Evolutionary conservation across 2,329 filamentous ascomycete genomes (phyloP), one percentile per base, ranked within the genome.

Genomic region (Arthroderma uncinatum): DNA sequence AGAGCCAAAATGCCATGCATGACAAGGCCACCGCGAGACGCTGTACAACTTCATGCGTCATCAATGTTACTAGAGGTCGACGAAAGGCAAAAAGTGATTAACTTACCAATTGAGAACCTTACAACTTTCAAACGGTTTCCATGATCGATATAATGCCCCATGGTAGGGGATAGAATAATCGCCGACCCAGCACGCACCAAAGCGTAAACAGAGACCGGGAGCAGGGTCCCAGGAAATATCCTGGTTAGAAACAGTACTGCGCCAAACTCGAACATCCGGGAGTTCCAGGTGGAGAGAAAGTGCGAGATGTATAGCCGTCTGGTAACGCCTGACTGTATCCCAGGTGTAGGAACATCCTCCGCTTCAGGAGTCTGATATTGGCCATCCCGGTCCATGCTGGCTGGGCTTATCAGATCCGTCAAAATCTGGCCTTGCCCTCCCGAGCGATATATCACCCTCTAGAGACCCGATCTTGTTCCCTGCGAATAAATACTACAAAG

Each of bases 231-330:
- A 0, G 79, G 79, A 62, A 76, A 84, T 48, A 81, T 75, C 0
- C 74, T 68, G 0, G 80, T 79, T 8, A 84, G 72, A 66, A 79
- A 84, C 4, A 84, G 71, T 4, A 84, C 79, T 4, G 80, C 78
- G 30, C 76, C 82, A 57, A 84, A 84, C 64, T 85, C 82, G 60
- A 85, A 85, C 57, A 82, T 70, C 19, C 82, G 78, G 0, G 81
- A 80, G 67, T 84, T 85, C 80, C 80, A 84, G 53, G 82, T 79
- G 3, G 82, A 85, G 0, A 85, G 71, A 55, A 79, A 77, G 61
- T 85, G 82, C 0, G 82, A 85, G 0, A 73, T 64, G 64, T 83
- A 85, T 5, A 85, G 73, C 9, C 53, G 57, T n/a, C n/a, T n/a
- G n/a, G n/a, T n/a, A n/a, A n/a, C n/a, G n/a, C n/a, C n/a, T n/a